Conservation (phyloP, 495 filamentous ascomycete genomes). For the Neurospora sp. region DNA sequence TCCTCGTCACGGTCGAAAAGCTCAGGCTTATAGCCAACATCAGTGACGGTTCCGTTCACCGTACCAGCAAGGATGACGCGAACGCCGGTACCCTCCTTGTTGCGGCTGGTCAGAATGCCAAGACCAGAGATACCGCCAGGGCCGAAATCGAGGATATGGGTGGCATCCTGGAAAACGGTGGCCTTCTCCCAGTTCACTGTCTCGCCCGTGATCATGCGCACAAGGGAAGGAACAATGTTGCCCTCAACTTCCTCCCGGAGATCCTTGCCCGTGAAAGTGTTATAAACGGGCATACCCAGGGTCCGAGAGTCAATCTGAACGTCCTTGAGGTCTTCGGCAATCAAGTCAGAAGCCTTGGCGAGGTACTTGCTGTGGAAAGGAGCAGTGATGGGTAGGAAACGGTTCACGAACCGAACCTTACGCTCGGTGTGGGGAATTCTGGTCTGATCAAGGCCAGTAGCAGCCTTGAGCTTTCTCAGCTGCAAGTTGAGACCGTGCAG, state of each 20-base stretch:
- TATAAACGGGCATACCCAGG: slow-evolving; percentile 72
- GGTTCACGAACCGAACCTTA: slow-evolving; percentile 92
- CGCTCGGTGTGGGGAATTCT: slow-evolving; percentile 88
- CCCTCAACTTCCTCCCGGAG: slow-evolving; percentile 51
- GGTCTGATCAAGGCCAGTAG: slow-evolving; percentile 92
- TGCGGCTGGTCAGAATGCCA: slow-evolving; percentile 92
- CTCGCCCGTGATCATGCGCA: slow-evolving; percentile 89
- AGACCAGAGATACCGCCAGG: slow-evolving; percentile 94
- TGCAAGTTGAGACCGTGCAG: slow-evolving; percentile 92
- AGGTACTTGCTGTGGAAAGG: slow-evolving; percentile 97
- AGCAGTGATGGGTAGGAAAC: slow-evolving; percentile 93
- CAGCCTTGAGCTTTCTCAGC: slow-evolving; percentile 90
- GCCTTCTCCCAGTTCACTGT: slow-evolving; percentile 92
- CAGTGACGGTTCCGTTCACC: slow-evolving; percentile 77
- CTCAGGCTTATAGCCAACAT: slow-evolving; percentile 95
- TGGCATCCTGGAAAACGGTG: slow-evolving; percentile 77
- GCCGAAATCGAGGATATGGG: slow-evolving; percentile 92
- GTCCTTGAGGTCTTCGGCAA: slow-evolving; percentile 78
- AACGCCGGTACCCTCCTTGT: slow-evolving; percentile 96
- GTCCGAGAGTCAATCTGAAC: slow-evolving; percentile 57
- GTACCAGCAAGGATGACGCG: slow-evolving; percentile 88
- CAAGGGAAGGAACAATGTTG: slow-evolving; percentile 66
- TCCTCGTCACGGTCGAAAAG: slow-evolving; percentile 91
- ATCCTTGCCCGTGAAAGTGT: slow-evolving; percentile 80
- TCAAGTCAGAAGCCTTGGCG: slow-evolving; percentile 62